Percentiles rank a stretch among this genome's conserved stretches.
Conservation (phyloP, 192 early-diverging fungal species). For the Mortierella alpina region DNA sequence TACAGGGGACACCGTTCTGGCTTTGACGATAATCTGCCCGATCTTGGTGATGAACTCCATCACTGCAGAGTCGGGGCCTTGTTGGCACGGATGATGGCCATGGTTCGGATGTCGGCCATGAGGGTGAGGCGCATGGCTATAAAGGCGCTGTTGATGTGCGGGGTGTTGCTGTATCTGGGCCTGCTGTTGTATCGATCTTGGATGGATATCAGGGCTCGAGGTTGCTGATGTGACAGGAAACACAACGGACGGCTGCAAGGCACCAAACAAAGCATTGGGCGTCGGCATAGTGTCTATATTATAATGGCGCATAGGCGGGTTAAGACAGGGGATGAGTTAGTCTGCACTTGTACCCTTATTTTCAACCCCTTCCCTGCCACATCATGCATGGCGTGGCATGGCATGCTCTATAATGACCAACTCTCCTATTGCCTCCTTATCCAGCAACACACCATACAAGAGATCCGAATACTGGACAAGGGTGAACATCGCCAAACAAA, state of each 20-base stretch:
- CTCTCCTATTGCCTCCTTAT: too few relatives aligned
- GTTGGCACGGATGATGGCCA: not conserved
- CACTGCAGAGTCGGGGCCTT: constrained; percentile 39
- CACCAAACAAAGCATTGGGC: constrained; percentile 18
- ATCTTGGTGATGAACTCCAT: constrained; percentile 55
- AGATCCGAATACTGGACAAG: too few relatives aligned
- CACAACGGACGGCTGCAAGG: constrained; percentile 18
- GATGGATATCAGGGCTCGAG: not conserved
- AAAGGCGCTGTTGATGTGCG: constrained; percentile 10
- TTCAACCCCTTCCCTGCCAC: too few relatives aligned
- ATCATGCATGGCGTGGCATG: too few relatives aligned
- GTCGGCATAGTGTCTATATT: constrained; percentile 34
- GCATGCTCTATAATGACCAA: too few relatives aligned
- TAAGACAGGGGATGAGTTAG: not conserved
- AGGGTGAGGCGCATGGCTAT: not conserved
- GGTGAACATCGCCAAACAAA: too few relatives aligned
- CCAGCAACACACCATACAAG: too few relatives aligned
- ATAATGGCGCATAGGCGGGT: not conserved
- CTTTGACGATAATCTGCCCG: constrained; percentile 48
- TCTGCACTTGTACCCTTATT: not conserved
- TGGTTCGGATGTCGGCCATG: constrained; percentile 7
- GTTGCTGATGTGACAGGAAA: constrained; percentile 8
- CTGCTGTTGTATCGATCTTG: constrained; percentile 1
- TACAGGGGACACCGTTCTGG: constrained; percentile 26
- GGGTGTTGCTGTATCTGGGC: not conserved